Percentiles rank a stretch among this genome's conserved stretches.
Conservation (phyloP, 1,139 yeast species). For the Ogataea hybrid region DNA sequence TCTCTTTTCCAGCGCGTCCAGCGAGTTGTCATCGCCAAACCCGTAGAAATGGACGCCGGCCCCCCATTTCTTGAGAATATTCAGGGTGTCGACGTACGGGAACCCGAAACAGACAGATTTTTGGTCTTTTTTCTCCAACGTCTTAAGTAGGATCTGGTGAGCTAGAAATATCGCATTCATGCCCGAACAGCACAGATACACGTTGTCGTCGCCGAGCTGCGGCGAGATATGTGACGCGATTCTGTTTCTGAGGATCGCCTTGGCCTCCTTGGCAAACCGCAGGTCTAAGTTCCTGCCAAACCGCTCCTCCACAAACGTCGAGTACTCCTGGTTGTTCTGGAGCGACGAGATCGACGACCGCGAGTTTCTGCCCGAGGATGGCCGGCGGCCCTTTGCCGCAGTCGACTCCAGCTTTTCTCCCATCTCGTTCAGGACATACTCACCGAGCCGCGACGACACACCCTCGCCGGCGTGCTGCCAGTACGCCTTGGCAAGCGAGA, state of each 20-base stretch:
- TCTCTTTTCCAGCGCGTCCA: constrained; percentile 60
- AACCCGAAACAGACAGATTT: constrained; percentile 92
- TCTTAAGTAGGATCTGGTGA: constrained; percentile 60
- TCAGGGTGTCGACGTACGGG: constrained; percentile 91
- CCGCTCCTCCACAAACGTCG: constrained; percentile 79
- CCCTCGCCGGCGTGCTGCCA: constrained; percentile 99
- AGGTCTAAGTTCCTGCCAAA: constrained; percentile 87
- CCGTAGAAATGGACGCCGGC: constrained; percentile 85
- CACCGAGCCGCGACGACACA: constrained; percentile 84
- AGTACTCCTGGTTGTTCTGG: constrained; percentile 46
- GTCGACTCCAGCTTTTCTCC: constrained; percentile 37
- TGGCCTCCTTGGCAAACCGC: constrained; percentile 73
- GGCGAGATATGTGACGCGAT: constrained; percentile 59
- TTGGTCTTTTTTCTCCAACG: constrained; percentile 34
- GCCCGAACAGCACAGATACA: constrained; percentile 83
- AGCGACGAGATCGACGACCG: constrained; percentile 27
- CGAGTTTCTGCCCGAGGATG: constrained; percentile 20
- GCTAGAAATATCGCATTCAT: constrained; percentile 91
- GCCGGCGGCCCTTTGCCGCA: constrained; percentile 30
- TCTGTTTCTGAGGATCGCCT: constrained; percentile 67
- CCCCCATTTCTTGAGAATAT: constrained; percentile 84
- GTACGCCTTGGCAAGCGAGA: constrained; percentile 70
- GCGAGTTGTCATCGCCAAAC: constrained; percentile 71
- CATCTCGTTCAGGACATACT: constrained; percentile 69
- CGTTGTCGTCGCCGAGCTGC: constrained; percentile 51